Conservation (phyloP, 345 rosid genomes). For the Rhizophora apiculata region DNA sequence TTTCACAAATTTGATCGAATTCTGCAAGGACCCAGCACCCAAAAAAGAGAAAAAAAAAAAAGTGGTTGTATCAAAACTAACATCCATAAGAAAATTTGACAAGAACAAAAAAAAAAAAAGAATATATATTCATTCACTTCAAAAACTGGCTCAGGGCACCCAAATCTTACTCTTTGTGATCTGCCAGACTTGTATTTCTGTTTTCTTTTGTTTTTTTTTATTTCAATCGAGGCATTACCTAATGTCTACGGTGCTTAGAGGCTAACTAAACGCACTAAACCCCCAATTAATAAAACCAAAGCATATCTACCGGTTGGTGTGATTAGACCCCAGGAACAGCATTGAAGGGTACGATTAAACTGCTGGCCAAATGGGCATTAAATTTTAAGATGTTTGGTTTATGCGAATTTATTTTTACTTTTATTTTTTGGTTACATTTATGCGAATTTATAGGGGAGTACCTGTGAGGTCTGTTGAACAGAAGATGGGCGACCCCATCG, state of each 20-base stretch:
- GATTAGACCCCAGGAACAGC: conserved; percentile 5
- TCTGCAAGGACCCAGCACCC: conserved; percentile 30
- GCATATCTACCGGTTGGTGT: conserved; percentile 13
- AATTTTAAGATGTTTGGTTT: background rate
- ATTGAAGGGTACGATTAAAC: conserved; percentile 1
- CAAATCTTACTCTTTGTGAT: too few relatives aligned
- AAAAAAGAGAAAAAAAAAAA: background rate
- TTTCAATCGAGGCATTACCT: background rate
- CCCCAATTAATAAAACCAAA: background rate
- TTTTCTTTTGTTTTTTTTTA: too few relatives aligned
- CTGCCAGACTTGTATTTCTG: too few relatives aligned
- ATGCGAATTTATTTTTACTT: too few relatives aligned
- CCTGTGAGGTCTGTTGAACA: conserved; percentile 24
- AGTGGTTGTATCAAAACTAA: background rate
- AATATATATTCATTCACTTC: background rate
- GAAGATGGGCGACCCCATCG: conserved; percentile 74
- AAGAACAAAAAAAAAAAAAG: background rate
- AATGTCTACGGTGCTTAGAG: background rate
- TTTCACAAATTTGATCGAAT: conserved; percentile 80
- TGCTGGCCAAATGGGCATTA: too few relatives aligned
- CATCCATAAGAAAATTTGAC: too few relatives aligned
- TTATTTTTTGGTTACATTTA: background rate
- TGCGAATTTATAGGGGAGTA: background rate
- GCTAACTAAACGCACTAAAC: conserved; percentile 9
- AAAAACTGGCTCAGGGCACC: background rate